These are phyloP conservation scores for Gymnopus androsaceus DNA, from an alignment of 1,284 basidiomycete species.

Conservation along the genomic window DNA sequence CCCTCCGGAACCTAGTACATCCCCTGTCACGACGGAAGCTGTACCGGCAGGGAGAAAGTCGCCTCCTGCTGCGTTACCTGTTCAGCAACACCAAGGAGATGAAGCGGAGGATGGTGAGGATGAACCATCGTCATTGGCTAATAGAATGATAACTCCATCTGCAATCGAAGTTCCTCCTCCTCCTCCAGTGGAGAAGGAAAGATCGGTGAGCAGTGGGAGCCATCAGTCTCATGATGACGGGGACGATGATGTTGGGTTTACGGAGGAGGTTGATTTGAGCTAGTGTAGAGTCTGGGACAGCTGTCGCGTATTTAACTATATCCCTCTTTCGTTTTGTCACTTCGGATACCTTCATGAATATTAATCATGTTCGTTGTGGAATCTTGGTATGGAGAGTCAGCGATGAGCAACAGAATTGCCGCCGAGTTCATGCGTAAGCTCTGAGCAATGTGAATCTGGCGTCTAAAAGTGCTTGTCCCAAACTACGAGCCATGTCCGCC, in stretches of 20 bases:
- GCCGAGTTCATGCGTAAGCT: too few species aligned
- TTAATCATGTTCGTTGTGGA: too few species aligned
- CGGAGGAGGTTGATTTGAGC: slow-evolving; percentile 43
- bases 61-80: slow-evolving; percentile 14
- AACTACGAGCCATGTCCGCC: slow-evolving; percentile 28
- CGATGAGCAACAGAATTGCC: too few species aligned
- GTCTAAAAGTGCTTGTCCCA: too few species aligned
- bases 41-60: slow-evolving; percentile 26
- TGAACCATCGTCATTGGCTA: too few species aligned
- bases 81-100: slow-evolving; percentile 6
- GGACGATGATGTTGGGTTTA: slow-evolving; percentile 74
- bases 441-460: background rate
- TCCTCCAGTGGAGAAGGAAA: slow-evolving; percentile 75
- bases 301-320: background rate
- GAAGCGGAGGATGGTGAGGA: slow-evolving; percentile 20
- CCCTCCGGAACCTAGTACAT: slow-evolving; percentile 45
- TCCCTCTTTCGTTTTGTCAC: too few species aligned
- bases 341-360: too few species aligned
- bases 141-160: slow-evolving; percentile 53
- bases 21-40: slow-evolving; percentile 28
- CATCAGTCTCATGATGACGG: slow-evolving; percentile 46
- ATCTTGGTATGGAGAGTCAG: too few species aligned
- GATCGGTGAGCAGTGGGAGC: slow-evolving; percentile 31
- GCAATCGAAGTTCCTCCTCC: slow-evolving; percentile 76
- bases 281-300: background rate